A percentile compares a stretch with the other conserved stretches of the same genome.
phyloP scores from a whole-genome alignment of 2,329 filamentous ascomycete genomes.

The Fusarium sp. region DNA sequence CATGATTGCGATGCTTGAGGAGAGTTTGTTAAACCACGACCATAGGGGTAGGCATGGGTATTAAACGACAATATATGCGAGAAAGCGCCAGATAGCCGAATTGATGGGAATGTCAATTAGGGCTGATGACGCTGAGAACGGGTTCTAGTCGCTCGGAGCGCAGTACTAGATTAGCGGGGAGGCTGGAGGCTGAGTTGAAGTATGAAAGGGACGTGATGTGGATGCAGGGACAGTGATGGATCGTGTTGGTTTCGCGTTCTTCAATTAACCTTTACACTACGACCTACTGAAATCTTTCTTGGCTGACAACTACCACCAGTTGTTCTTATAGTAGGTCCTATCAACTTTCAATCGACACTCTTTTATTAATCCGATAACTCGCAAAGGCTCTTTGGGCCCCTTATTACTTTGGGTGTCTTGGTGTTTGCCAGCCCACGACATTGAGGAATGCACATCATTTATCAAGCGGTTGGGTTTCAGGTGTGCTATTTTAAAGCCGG shows the following conservation, averaged over 20 bases:
- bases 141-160: neutral
- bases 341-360: neutral
- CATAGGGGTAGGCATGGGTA: neutral
- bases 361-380: neutral
- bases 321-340: neutral
- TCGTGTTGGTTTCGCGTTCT: conserved; percentile 41
- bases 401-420: neutral
- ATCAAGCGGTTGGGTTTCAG: conserved; percentile 20
- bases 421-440: neutral
- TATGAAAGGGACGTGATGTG: conserved; percentile 9
- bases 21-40: neutral
- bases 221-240: conserved; percentile 19
- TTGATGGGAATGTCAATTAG: neutral
- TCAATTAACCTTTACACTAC: neutral
- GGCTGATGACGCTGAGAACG: conserved; percentile 16
- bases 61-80: conserved; percentile 2
- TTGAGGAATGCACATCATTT: conserved; percentile 11
- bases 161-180: conserved; percentile 23
- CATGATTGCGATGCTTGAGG: conserved; percentile 21
- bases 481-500: conserved; percentile 22
- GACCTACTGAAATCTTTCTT: neutral
- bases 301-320: neutral
- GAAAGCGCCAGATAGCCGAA: neutral
- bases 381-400: neutral
- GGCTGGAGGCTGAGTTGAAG: conserved; percentile 26